Base-by-base conservation (phyloP, 2,329 filamentous ascomycete species). In the Penicillium thymicola region DNA sequence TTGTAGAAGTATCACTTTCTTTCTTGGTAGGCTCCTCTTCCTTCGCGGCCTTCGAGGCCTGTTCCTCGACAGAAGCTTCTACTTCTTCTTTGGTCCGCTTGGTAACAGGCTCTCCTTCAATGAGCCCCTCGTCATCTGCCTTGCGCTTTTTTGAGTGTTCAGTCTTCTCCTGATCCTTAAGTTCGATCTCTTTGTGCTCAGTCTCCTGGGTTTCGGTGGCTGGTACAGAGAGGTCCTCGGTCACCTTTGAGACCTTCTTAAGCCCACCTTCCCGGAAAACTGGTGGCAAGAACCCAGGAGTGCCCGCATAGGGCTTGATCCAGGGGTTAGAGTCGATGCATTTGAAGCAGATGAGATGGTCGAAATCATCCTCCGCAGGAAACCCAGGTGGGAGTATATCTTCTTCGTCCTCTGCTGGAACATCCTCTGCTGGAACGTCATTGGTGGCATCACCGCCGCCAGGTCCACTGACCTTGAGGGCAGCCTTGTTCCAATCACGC, bases 281-380 rank as follows among this genome's bases (percentile, higher is more conserved):
- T 0, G 92, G 83, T 0, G 85, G 80, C 0, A 97, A 78, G 67
- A 99, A 97, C 0, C 92, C 92, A 0, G 84, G 70, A 0, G 89
- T 84, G 2, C 89, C 88, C 6, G 90, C 92, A 70, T 97, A 97
- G 61, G 81, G 81, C 76, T 93, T 95, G 72, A 97, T 88, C 94
- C 94, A 99, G 0, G 92, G 90, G 65, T 92, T 85, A 1, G 91
- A 85, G 40, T 92, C 86, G 14, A 96, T 83, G 66, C 94, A 99
- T 70, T 96, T 95, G 79, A 94, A 96, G 78, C 94, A 99, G 37
- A 99, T 82, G 67, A 97, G 89, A 28, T 88, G 85, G 51, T 95
- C 91, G 63, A 99, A 99, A 30, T 89, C 86, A 28, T 96, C 91
- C 66, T 97, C 93, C 0, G 82, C 81, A 0, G 94, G 94, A 64